phyloP scores from a whole-genome alignment of 169 alveolate species.

The Eimeria maxima region DNA sequence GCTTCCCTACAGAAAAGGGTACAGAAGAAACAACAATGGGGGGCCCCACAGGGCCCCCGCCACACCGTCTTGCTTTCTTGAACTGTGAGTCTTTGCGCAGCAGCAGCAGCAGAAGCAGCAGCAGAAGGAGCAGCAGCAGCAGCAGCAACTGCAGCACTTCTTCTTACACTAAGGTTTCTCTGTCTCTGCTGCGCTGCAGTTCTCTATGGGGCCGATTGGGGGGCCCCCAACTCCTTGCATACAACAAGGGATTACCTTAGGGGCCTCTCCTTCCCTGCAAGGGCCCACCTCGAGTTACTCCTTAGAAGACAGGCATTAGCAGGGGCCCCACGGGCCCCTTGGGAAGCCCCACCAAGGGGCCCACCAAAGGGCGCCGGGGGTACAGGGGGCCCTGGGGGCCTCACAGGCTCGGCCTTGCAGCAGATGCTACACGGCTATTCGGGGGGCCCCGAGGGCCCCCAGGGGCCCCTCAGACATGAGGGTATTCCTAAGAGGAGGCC shows the following conservation, averaged over 20 bases:
- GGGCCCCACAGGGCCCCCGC: constrained; percentile 37
- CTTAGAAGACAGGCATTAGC: background rate
- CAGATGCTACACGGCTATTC: background rate
- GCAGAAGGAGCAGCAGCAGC: background rate
- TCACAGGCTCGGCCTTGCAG: constrained; percentile 6
- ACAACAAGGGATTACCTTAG: background rate
- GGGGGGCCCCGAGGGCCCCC: constrained; percentile 22
- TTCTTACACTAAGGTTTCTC: too few species aligned
- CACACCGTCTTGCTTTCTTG: constrained; percentile 18
- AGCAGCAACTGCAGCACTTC: background rate
- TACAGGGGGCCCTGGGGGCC: constrained; percentile 21
- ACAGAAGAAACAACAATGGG: background rate
- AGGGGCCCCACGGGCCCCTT: constrained; percentile 17
- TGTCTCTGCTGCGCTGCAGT: background rate
- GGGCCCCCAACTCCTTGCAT: background rate
- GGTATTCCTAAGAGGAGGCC: background rate
- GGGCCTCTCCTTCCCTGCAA: background rate
- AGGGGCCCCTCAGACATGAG: background rate
- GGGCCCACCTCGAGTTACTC: background rate
- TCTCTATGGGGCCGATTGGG: constrained; percentile 5
- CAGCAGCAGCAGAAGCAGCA: constrained; percentile 1
- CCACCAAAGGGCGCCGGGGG: constrained; percentile 7
- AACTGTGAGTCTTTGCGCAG: background rate
- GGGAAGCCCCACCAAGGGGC: too few species aligned
- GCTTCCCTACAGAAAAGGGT: background rate